Percentiles rank a stretch among this genome's conserved stretches.
phyloP scores from a whole-genome alignment of 116 monocot genomes.

The Papilionanthe hybrid region DNA sequence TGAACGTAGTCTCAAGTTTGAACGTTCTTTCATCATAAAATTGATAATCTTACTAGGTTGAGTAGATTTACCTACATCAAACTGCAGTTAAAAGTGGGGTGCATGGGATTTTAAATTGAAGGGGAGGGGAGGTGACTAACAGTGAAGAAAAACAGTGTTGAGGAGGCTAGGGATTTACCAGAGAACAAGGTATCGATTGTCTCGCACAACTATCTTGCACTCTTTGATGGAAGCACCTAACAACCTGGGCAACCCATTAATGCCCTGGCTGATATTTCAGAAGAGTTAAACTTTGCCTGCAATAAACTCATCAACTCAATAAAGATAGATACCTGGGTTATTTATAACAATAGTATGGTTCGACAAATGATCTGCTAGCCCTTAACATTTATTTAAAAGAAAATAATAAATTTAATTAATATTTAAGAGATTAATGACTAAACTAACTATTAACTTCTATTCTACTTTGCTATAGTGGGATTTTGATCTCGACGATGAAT shows the following conservation, averaged over 20 bases:
- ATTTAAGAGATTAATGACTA: background rate
- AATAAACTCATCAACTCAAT: background rate
- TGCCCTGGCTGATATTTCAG: background rate
- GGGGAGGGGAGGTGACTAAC: background rate
- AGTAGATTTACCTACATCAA: background rate
- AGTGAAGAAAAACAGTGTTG: too few species aligned
- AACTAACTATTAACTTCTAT: background rate
- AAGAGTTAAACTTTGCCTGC: background rate
- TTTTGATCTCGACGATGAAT: background rate
- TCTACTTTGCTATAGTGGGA: background rate
- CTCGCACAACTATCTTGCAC: background rate
- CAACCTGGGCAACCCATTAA: background rate
- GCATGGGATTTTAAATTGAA: background rate
- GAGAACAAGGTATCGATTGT: background rate
- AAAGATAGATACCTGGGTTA: background rate
- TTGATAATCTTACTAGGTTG: background rate
- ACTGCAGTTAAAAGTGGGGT: background rate
- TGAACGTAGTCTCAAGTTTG: constrained; percentile 2
- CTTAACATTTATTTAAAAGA: too few species aligned
- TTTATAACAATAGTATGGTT: background rate
- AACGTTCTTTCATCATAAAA: background rate
- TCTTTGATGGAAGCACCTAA: background rate
- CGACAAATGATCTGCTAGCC: background rate
- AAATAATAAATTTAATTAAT: too few species aligned
- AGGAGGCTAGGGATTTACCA: background rate